Evolutionary conservation across 176 grass and related monocot genomes (phyloP).

Genomic region (Oryza longistaminata): DNA sequence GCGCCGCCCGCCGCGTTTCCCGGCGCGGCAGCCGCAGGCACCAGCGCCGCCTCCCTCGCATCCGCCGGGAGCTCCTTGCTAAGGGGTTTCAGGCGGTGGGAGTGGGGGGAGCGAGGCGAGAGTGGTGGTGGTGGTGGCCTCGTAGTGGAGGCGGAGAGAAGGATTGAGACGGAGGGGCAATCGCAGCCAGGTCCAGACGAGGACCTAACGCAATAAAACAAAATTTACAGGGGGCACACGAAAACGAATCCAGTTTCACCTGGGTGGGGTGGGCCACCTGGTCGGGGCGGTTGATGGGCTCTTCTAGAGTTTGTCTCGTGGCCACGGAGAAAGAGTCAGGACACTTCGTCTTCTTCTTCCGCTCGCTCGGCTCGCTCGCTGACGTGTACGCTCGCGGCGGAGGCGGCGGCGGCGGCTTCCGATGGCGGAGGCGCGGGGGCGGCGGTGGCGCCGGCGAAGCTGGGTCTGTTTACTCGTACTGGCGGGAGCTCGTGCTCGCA

Average conservation of each 20-base stretch:
- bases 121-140: neutral
- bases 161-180: constrained; percentile 36
- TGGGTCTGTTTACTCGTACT: constrained; percentile 57
- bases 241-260: neutral
- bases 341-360: too few relatives aligned
- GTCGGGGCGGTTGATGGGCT: neutral
- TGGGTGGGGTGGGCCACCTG: neutral
- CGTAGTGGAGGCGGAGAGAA: constrained; percentile 26
- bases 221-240: neutral
- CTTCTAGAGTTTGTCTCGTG: neutral
- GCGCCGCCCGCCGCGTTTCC: constrained; percentile 1
- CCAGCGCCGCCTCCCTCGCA: constrained; percentile 33
- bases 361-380: neutral
- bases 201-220: neutral
- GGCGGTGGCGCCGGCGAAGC: neutral
- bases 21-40: neutral
- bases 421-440: constrained; percentile 24
- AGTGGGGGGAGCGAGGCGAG: neutral
- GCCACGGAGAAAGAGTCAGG: too few relatives aligned
- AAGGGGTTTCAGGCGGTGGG: constrained; percentile 32
- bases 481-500: constrained; percentile 63
- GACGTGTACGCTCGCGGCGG: neutral
- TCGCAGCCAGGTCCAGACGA: constrained; percentile 8
- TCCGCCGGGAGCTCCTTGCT: constrained; percentile 35
- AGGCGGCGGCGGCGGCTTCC: neutral